Evolutionary conservation across 805 yeast genomes (phyloP), one percentile per base, ranked within the genome.

Genomic region (Candida sithepensis): DNA sequence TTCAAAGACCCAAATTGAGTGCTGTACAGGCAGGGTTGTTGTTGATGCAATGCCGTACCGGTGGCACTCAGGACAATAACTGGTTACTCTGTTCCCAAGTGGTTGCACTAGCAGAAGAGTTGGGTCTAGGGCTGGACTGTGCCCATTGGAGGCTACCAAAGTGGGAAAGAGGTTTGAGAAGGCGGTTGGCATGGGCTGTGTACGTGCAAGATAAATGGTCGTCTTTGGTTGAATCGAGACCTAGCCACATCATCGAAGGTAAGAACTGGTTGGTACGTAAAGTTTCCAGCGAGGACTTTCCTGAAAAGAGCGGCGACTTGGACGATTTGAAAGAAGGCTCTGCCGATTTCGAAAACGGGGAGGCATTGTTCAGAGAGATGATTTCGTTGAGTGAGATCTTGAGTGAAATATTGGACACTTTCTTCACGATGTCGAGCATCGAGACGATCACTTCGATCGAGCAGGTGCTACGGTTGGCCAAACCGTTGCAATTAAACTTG

Each of bases 101-200:
- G 20, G 91, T 88, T 5, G 85, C 96, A 0, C 67, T 91, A 18
- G 84, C 97, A 0, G 97, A 92, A 65, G 96, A 92, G 56, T 70
- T 92, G 16, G 97, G 98, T 0, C 70, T 92, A 10, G 96, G 96
- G 0, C 72, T 88, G n/a, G 92, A 91, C 60, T 91, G 97, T 59
- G 82, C 85, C 48, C 79, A 77, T 53, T 92, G 99, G 99, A 83
- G 86, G 58, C 68, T 92, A 32, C 98, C 98, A 0, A 84, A 85
- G 57, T 94, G 98, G 98, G 99, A 92, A 61, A 74, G 96, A 43
- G 95, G 96, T 5, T 68, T 92, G 42, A 74, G 99, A 44, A 79
- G 88, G 56, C 73, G 98, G 49, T 68, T 92, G 42, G 96, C 97
- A 0, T 92, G 99, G 98, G 97, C 97, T 0, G 94, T 90, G 1